Evolutionary conservation across 495 filamentous ascomycete species (phyloP), one percentile per base, ranked within the genome.

Genomic region (Parachaetomium inaequale): DNA sequence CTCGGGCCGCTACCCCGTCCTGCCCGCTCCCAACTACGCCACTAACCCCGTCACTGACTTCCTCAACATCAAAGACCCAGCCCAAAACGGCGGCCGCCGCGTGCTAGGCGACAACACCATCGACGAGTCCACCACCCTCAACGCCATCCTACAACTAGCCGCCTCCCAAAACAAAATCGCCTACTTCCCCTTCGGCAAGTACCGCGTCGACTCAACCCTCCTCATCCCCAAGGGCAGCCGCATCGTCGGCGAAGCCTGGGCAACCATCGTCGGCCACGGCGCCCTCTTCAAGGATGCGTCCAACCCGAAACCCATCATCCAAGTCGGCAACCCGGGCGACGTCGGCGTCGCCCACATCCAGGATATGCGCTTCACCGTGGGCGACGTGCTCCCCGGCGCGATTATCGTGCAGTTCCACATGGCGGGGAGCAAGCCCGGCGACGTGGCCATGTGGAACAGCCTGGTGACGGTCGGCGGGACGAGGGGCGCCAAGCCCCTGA

Each of bases 381-480:
- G 49, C 4, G 78, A 80, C 31, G 72, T 76, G 0, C 71, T 76
- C 15, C 73, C 77, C 2, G 81, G 81, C 7, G 80, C 79, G 31
- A 77, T 80, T n/a, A 65, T 80, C 7, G 29, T 82, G 25, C 76
- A 84, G 66, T 76, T 86, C 49, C 89, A 92, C 72, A 75, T 90
- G 52, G 81, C 79, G 0, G 83, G 82, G 17, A 54, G 62, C 12
- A 67, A 68, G 8, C 80, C 80, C 0, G 85, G 84, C 0, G 81
- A 86, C 52, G 85, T 87, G 3, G 84, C 78, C 0, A 62, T 88
- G 53, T 88, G 82, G 83, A 87, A 88, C 66, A 79, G 77, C 0
- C 71, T 86, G 28, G 75, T 85, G 54, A 83, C 82, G 11, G 80
- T 90, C 31, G 87, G 86, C 38, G 86, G 86, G 2, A 79, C 79